phyloP scores from a whole-genome alignment of 169 alveolate species.

The Plasmodium sp. region DNA sequence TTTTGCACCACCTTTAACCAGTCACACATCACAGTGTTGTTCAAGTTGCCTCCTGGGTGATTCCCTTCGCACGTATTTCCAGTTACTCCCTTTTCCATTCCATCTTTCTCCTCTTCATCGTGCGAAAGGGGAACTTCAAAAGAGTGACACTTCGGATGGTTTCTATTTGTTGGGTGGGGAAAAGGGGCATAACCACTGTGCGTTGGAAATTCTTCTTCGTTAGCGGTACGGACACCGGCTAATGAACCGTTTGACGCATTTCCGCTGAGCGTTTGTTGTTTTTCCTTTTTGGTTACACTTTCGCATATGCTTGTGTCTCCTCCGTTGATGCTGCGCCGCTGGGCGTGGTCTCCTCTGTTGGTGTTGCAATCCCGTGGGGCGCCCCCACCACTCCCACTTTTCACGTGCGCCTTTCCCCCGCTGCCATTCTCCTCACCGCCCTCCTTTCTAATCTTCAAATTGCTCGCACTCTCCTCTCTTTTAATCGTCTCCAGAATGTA shows the following conservation, averaged over 20 bases:
- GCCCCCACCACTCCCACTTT: background rate
- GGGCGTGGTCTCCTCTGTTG: background rate
- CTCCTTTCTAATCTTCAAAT: background rate
- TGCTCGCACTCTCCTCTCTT: background rate
- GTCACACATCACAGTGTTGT: background rate
- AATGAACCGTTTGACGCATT: background rate
- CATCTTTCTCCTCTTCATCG: background rate
- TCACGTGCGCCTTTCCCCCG: background rate
- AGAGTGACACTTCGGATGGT: background rate
- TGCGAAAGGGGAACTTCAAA: background rate
- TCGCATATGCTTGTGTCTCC: background rate
- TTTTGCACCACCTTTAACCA: background rate
- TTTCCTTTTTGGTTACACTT: background rate
- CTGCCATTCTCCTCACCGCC: background rate
- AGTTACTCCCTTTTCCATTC: background rate
- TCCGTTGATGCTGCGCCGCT: background rate
- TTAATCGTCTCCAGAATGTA: background rate
- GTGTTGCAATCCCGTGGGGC: background rate
- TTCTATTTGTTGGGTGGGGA: background rate
- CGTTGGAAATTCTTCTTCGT: background rate
- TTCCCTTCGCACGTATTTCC: background rate
- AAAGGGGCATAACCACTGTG: background rate
- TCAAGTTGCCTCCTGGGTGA: background rate
- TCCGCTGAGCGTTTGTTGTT: background rate
- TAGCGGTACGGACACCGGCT: background rate